phyloP scores from a whole-genome alignment of 2,329 filamentous ascomycete genomes.

The Ophiobolus disseminans region DNA sequence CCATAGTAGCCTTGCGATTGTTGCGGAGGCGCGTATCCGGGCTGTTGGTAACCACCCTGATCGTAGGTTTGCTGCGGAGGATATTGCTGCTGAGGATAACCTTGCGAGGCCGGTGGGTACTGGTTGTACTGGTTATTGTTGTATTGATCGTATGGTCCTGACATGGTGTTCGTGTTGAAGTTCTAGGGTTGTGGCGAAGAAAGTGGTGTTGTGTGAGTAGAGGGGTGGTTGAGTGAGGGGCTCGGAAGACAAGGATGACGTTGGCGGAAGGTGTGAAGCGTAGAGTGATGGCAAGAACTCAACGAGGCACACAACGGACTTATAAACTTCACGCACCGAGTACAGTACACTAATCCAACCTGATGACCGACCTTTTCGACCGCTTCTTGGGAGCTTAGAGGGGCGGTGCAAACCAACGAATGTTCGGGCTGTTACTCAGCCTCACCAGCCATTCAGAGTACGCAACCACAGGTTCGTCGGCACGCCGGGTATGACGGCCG shows the following conservation, averaged over 20 bases:
- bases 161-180: constrained; percentile 50
- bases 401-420: constrained; percentile 40
- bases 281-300: constrained; percentile 19
- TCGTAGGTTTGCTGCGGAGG: constrained; percentile 40
- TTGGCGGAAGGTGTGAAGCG: constrained; percentile 16
- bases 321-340: constrained; percentile 22
- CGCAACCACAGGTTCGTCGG: constrained; percentile 17
- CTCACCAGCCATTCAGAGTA: constrained; percentile 30
- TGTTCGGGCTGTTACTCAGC: constrained; percentile 39
- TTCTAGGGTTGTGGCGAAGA: constrained; percentile 1
- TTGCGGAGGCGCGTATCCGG: constrained; percentile 42
- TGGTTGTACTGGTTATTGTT: constrained; percentile 48
- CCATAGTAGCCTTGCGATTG: constrained; percentile 42
- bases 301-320: constrained; percentile 12
- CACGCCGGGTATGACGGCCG: constrained; percentile 27
- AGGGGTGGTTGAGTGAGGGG: constrained; percentile 23
- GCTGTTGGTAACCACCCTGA: constrained; percentile 40
- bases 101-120: too few species aligned
- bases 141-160: constrained; percentile 60
- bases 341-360: constrained; percentile 25
- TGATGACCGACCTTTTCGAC: constrained; percentile 31
- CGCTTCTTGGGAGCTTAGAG: constrained; percentile 28
- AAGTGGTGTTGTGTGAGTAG: constrained; percentile 11
- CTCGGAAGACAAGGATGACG: constrained; percentile 12
- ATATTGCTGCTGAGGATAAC: constrained; percentile 43